A percentile compares a stretch with the other conserved stretches of the same genome.
Conservation (phyloP, 768 basidiomycete genomes). For the Clavulina sp. region DNA sequence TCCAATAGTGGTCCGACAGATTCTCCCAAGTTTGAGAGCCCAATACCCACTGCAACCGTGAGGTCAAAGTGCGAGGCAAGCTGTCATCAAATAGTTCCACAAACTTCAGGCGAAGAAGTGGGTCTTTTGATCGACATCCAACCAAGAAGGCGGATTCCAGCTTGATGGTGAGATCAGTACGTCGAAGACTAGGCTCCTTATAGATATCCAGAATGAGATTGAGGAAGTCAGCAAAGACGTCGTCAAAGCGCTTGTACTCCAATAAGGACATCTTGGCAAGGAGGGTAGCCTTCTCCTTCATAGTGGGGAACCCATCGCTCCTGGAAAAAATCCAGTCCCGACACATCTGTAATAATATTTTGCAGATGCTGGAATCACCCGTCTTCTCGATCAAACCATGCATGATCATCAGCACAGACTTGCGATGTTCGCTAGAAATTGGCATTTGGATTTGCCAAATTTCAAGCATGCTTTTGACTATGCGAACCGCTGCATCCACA, state of each 20-base stretch:
- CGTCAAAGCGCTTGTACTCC: slow-evolving; percentile 59
- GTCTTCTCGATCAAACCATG: slow-evolving; percentile 80
- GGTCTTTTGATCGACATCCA: slow-evolving; percentile 74
- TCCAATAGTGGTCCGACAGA: slow-evolving; percentile 85
- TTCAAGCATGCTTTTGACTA: slow-evolving; percentile 53
- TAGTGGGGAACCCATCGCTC: slow-evolving; percentile 62
- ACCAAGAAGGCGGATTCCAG: slow-evolving; percentile 87
- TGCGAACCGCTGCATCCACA: slow-evolving; percentile 49
- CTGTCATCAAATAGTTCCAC: slow-evolving; percentile 80
- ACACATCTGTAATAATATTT: slow-evolving; percentile 69
- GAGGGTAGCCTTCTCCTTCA: slow-evolving; percentile 88
- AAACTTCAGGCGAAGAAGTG: slow-evolving; percentile 62
- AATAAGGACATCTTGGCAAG: slow-evolving; percentile 63
- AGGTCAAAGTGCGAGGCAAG: slow-evolving; percentile 65
- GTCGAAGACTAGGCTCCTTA: slow-evolving; percentile 63
- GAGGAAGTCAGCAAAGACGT: slow-evolving; percentile 75
- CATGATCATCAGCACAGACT: slow-evolving; percentile 60
- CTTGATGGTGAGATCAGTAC: slow-evolving; percentile 85
- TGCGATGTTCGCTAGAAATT: slow-evolving; percentile 71
- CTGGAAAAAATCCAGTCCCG: slow-evolving; percentile 79
- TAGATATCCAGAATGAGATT: slow-evolving; percentile 90
- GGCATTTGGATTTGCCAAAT: slow-evolving; percentile 69
- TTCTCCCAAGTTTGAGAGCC: slow-evolving; percentile 94
- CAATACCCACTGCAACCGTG: slow-evolving; percentile 73
- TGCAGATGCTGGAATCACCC: slow-evolving; percentile 57